Percentiles rank a stretch among this genome's conserved stretches.
Conservation (phyloP, 257 asterid genomes). For the Solanum piurae region DNA sequence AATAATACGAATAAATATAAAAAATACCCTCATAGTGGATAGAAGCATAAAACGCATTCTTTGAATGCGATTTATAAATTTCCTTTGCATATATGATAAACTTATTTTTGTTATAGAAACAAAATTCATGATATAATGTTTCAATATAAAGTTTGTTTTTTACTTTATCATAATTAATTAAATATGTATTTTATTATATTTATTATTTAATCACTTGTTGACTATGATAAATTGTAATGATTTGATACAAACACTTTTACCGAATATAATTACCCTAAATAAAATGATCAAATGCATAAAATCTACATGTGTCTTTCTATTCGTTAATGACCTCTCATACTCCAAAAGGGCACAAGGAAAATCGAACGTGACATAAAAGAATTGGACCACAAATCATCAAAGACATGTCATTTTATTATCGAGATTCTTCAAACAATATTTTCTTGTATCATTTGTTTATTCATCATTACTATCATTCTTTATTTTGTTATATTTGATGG, state of each 20-base stretch:
- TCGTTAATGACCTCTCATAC: background rate
- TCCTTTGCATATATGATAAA: background rate
- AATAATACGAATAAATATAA: no score
- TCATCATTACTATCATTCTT: background rate
- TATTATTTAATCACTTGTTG: background rate
- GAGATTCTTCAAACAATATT: background rate
- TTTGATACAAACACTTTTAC: background rate
- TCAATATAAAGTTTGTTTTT: no score
- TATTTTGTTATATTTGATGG: background rate
- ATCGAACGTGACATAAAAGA: background rate
- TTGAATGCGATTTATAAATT: background rate
- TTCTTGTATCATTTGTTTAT: background rate
- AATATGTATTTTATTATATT: background rate
- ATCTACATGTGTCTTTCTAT: background rate
- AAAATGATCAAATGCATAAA: background rate
- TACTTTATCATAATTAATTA: background rate
- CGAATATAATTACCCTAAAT: background rate
- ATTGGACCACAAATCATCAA: background rate
- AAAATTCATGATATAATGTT: no score
- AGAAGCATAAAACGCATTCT: background rate
- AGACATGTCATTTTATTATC: background rate
- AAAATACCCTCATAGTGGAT: no score
- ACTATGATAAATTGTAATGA: background rate
- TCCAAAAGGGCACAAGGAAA: background rate
- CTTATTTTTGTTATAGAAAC: no score